Conservation (phyloP, 1,139 yeast species). For the Candida albicans region DNA sequence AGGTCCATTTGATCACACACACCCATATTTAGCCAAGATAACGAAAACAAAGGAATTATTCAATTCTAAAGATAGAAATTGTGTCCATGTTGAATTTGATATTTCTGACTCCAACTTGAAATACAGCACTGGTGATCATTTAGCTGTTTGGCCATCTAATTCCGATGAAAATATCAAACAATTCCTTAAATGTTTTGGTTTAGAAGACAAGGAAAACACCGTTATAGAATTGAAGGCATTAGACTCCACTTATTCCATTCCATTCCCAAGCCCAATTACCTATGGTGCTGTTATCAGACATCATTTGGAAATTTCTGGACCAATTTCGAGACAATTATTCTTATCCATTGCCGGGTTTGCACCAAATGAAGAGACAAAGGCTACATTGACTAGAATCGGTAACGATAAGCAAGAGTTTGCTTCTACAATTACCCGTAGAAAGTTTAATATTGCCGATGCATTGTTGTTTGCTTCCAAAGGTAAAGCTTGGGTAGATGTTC, state of each 20-base stretch:
- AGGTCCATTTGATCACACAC: conserved; percentile 82
- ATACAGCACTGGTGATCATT: conserved; percentile 93
- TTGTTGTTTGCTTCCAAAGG: conserved; percentile 63
- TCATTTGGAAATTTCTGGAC: conserved; percentile 88
- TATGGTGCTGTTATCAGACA: conserved; percentile 84
- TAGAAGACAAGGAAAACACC: conserved; percentile 50
- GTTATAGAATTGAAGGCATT: conserved; percentile 68
- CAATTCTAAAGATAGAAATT: conserved; percentile 62
- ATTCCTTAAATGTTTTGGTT: conserved; percentile 64
- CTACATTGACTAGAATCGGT: conserved; percentile 54
- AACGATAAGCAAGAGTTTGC: conserved; percentile 71
- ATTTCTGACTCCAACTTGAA: conserved; percentile 70
- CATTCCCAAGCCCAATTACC: conserved; percentile 91
- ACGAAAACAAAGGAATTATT: conserved; percentile 67
- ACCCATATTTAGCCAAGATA: conserved; percentile 82
- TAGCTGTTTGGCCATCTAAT: conserved; percentile 94
- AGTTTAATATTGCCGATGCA: conserved; percentile 76
- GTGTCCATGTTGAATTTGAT: conserved; percentile 91
- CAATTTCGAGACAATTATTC: conserved; percentile 87
- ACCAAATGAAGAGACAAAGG: conserved; percentile 63
- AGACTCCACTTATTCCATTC: conserved; percentile 70
- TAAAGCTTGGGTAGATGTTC: conserved; percentile 68
- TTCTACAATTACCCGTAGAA: conserved; percentile 55
- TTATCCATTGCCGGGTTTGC: conserved; percentile 81
- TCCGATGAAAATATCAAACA: conserved; percentile 68